Evolutionary conservation across 345 rosid species (phyloP).

Genomic region (Salix suchowensis): DNA sequence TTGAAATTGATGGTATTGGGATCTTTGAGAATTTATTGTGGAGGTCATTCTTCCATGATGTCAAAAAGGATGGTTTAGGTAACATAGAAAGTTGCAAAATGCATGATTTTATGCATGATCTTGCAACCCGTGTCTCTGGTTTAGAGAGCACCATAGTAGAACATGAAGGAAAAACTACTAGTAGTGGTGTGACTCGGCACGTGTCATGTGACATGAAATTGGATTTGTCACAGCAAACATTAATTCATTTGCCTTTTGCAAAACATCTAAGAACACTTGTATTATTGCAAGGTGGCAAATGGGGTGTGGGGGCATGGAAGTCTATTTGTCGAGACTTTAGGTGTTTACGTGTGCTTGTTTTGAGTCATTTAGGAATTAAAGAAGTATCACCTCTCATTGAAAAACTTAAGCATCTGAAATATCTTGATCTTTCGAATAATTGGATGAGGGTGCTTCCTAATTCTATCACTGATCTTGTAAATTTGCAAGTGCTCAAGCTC

Average conservation of each 20-base stretch:
- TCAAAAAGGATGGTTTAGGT: neutral
- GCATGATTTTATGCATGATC: conserved; percentile 23
- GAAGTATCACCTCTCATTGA: neutral
- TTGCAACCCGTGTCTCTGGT: conserved; percentile 16
- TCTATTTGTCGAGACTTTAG: neutral
- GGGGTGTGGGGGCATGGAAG: neutral
- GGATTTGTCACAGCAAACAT: neutral
- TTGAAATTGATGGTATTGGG: neutral
- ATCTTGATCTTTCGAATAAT: conserved; percentile 16
- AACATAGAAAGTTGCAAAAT: conserved; percentile 4
- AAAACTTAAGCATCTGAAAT: conserved; percentile 10
- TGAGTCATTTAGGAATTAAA: neutral
- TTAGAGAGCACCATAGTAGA: neutral
- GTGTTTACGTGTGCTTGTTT: neutral
- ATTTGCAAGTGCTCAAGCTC: conserved; percentile 13
- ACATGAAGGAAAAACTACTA: neutral
- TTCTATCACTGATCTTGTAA: neutral
- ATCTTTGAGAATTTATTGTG: neutral
- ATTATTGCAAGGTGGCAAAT: neutral
- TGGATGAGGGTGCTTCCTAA: conserved; percentile 6
- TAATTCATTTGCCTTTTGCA: neutral
- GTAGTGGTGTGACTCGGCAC: conserved; percentile 2
- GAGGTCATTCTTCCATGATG: conserved; percentile 6
- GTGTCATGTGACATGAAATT: conserved; percentile 1
- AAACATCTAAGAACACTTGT: neutral